Evolutionary conservation across 768 basidiomycete species (phyloP).

Genomic region (Boletus rubroflammeus): DNA sequence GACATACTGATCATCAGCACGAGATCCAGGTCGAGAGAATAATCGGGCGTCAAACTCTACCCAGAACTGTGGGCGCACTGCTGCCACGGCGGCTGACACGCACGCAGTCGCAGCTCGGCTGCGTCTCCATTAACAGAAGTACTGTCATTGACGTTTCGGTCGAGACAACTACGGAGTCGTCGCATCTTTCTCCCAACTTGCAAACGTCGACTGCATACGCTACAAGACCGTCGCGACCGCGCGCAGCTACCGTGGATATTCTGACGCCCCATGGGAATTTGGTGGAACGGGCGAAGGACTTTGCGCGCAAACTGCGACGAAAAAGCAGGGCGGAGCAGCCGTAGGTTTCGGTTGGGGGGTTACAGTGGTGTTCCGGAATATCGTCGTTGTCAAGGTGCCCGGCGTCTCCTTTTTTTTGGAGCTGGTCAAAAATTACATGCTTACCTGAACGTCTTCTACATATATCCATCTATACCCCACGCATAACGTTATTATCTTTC

Average conservation of each 20-base stretch:
- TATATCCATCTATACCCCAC: slow-evolving; percentile 24
- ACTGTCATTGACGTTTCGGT: slow-evolving; percentile 48
- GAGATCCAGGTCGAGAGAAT: slow-evolving; percentile 50
- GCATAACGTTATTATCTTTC: slow-evolving; percentile 6
- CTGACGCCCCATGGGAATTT: slow-evolving; percentile 26
- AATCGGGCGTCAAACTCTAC: slow-evolving; percentile 40
- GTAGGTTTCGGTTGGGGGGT: slow-evolving; percentile 10
- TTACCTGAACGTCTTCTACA: slow-evolving; percentile 23
- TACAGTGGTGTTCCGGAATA: slow-evolving; percentile 18
- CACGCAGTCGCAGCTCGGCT: slow-evolving; percentile 38
- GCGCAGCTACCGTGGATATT: slow-evolving; percentile 35
- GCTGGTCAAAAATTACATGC: slow-evolving; percentile 6
- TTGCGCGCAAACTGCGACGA: slow-evolving; percentile 43
- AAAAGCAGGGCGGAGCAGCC: slow-evolving; percentile 29
- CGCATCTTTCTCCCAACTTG: slow-evolving; percentile 1
- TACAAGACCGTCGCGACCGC: slow-evolving; percentile 30
- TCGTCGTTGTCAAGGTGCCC: slow-evolving; percentile 28
- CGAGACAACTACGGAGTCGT: slow-evolving; percentile 35
- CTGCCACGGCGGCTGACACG: slow-evolving; percentile 47
- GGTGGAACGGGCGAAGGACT: slow-evolving; percentile 37
- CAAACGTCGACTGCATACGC: slow-evolving; percentile 20
- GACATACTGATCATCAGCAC: slow-evolving; percentile 41
- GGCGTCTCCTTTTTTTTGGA: slow-evolving; percentile 16
- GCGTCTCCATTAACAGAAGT: slow-evolving; percentile 28
- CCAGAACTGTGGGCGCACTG: slow-evolving; percentile 39